phyloP scores from a whole-genome alignment of 73 alveolate species.

The Paramecium biaurelia region DNA sequence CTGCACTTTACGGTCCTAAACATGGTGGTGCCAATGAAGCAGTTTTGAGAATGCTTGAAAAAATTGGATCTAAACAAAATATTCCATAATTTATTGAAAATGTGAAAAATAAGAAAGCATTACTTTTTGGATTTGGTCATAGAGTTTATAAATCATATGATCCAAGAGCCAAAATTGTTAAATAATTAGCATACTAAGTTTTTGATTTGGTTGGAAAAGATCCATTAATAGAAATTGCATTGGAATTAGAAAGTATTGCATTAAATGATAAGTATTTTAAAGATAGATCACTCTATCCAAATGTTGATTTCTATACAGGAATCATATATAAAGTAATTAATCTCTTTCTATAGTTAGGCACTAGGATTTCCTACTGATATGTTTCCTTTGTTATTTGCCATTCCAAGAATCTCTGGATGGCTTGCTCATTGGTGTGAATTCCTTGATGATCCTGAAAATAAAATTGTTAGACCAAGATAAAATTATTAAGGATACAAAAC shows the following conservation, averaged over 20 bases:
- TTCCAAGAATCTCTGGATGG: slow-evolving; percentile 94
- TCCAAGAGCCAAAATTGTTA: slow-evolving; percentile 88
- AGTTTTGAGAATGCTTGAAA: slow-evolving; percentile 86
- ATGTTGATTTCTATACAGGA: slow-evolving; percentile 93
- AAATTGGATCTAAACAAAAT: slow-evolving; percentile 82
- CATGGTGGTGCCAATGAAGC: slow-evolving; percentile 98
- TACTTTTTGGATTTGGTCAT: slow-evolving; percentile 93
- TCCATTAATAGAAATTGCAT: slow-evolving; percentile 87
- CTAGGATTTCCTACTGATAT: slow-evolving; percentile 92
- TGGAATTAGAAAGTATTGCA: slow-evolving; percentile 88
- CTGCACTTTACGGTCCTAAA: slow-evolving; percentile 90
- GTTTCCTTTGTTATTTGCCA: slow-evolving; percentile 88
- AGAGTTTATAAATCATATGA: slow-evolving; percentile 89
- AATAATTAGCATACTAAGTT: slow-evolving; percentile 83
- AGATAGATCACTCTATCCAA: slow-evolving; percentile 86
- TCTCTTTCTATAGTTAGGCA: slow-evolving; percentile 45
- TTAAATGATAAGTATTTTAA: slow-evolving; percentile 82
- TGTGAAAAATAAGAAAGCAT: slow-evolving; percentile 79
- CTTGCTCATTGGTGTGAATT: slow-evolving; percentile 89
- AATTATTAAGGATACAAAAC: slow-evolving; percentile 78
- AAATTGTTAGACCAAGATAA: slow-evolving; percentile 87
- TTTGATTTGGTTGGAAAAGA: slow-evolving; percentile 87
- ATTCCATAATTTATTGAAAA: slow-evolving; percentile 83
- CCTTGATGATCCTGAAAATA: slow-evolving; percentile 88
- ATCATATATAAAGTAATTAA: slow-evolving; percentile 74